Percentiles rank a stretch among this genome's conserved stretches.
Evolutionary conservation across 106 monocot genomes (phyloP).

Genomic region (Allium sativum): DNA sequence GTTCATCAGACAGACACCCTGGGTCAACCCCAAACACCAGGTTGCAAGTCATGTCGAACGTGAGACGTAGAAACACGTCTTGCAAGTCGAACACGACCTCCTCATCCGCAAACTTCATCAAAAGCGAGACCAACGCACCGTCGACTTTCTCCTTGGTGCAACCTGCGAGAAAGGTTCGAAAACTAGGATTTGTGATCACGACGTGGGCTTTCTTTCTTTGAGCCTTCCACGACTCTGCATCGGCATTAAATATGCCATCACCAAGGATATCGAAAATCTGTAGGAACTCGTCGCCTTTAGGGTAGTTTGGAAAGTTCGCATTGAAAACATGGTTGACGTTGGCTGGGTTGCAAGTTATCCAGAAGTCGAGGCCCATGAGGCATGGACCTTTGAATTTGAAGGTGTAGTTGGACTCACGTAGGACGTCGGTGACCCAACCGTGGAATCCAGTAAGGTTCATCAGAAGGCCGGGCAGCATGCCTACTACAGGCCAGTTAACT

Average conservation of each 20-base stretch:
- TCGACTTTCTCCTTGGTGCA: neutral
- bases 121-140: neutral
- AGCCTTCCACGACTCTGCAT: conserved; percentile 6
- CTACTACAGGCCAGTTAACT: neutral
- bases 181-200: neutral
- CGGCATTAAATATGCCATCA: conserved; percentile 6
- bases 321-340: conserved; percentile 10
- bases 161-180: neutral
- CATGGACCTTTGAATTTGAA: neutral
- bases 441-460: neutral
- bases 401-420: neutral
- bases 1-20: conserved; percentile 2
- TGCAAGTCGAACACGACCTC: neutral
- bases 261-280: conserved; percentile 12
- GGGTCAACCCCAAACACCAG: conserved; percentile 14
- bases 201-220: conserved; percentile 4
- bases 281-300: conserved; percentile 2
- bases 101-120: neutral
- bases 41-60: conserved; percentile 6
- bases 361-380: neutral
- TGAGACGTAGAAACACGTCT: conserved; percentile 8
- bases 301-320: conserved; percentile 9
- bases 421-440: neutral
- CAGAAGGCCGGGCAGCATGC: neutral
- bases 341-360: conserved; percentile 7